Percentiles rank a stretch among this genome's conserved stretches.
Evolutionary conservation across 257 asterid species (phyloP).

Genomic region (Echites panduratus): DNA sequence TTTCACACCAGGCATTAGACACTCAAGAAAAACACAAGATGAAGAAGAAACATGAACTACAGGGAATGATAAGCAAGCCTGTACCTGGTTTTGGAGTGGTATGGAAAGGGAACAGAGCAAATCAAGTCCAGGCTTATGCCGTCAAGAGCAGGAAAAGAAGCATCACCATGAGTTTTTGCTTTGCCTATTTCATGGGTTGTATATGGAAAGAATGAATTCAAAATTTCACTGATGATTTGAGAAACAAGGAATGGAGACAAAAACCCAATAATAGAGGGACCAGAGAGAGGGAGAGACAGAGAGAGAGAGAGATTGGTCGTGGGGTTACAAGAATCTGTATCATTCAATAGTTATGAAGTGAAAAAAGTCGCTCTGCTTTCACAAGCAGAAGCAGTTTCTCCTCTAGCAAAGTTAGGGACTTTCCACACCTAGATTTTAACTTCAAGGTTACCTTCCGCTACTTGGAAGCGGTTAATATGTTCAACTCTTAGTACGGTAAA

Average conservation of each 20-base stretch:
- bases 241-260: not conserved
- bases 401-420: not conserved
- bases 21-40: too few species aligned
- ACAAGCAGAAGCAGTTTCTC: too few species aligned
- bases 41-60: conserved; percentile 6
- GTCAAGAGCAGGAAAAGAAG: not conserved
- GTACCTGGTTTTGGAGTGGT: not conserved
- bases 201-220: not conserved
- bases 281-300: not conserved
- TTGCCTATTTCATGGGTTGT: not conserved
- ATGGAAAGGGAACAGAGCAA: not conserved
- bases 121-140: not conserved
- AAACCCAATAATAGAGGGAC: not conserved
- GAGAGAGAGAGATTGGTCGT: conserved; percentile 12
- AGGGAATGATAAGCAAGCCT: not conserved
- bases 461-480: too few species aligned
- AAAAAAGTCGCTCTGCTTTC: too few species aligned
- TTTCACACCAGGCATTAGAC: not conserved
- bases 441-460: too few species aligned
- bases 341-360: not conserved
- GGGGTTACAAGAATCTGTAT: conserved; percentile 20
- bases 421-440: not conserved
- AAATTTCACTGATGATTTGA: not conserved
- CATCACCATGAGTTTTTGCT: not conserved
- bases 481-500: too few species aligned